phyloP scores from a whole-genome alignment of 768 basidiomycete genomes.

The Termitomyces sp. region DNA sequence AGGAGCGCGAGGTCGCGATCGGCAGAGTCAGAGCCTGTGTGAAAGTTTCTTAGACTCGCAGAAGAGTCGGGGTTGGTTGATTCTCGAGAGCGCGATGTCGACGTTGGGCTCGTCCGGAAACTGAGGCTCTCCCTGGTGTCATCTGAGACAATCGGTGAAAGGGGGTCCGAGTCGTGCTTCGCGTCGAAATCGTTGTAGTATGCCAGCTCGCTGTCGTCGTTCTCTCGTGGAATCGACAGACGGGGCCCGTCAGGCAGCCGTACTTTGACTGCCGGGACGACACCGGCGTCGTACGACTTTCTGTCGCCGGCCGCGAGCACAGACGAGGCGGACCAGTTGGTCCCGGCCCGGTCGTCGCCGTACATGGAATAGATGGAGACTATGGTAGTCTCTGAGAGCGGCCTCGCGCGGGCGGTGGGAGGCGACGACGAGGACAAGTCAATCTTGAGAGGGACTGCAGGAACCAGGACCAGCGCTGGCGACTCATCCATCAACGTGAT shows the following conservation, averaged over 20 bases:
- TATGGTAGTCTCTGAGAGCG: constrained; percentile 70
- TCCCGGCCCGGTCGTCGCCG: constrained; percentile 44
- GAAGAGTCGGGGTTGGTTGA: constrained; percentile 13
- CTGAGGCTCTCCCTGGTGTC: constrained; percentile 16
- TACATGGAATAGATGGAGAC: constrained; percentile 89
- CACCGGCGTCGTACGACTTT: constrained; percentile 25
- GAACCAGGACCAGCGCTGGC: constrained; percentile 32
- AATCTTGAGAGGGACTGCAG: constrained; percentile 23
- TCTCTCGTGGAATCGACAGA: constrained; percentile 18
- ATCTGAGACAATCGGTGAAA: constrained; percentile 22
- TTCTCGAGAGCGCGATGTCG: constrained; percentile 21
- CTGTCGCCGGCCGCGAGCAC: constrained; percentile 21
- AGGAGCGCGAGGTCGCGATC: constrained; percentile 20
- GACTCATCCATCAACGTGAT: constrained; percentile 29
- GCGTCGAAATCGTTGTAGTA: constrained; percentile 7
- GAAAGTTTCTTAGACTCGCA: constrained; percentile 21
- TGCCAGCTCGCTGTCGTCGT: constrained; percentile 15
- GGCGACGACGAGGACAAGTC: constrained; percentile 23
- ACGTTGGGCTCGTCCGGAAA: constrained; percentile 26
- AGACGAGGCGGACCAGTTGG: constrained; percentile 37
- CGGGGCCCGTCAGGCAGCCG: constrained; percentile 22
- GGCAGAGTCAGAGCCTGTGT: constrained; percentile 14
- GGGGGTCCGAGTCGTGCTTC: neutral
- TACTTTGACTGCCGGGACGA: constrained; percentile 28
- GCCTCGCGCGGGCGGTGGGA: constrained; percentile 38